Evolutionary conservation across 75 land plant species (phyloP).

Genomic region (Pinus taeda): DNA sequence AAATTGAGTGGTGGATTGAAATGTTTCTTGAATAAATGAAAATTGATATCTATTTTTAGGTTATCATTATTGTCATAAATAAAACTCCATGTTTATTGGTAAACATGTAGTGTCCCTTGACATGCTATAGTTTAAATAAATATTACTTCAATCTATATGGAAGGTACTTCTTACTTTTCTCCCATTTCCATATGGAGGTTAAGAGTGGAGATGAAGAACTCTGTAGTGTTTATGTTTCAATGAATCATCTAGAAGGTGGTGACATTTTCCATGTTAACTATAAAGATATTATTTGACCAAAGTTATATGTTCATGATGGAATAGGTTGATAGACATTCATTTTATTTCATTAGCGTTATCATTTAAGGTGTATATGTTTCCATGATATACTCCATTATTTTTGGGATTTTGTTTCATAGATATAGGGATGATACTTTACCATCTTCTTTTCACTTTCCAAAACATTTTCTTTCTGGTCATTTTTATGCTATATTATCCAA

Average conservation of each 20-base stretch:
- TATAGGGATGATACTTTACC: not conserved
- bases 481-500: no score
- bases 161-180: not conserved
- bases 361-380: not conserved
- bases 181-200: constrained; percentile 25
- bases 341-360: not conserved
- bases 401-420: not conserved
- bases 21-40: no score
- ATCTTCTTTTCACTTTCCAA: no score
- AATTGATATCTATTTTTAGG: no score
- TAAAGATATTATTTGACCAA: constrained; percentile 74
- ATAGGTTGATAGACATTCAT: constrained; percentile 47
- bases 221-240: constrained; percentile 86
- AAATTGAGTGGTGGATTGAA: no score
- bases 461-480: no score
- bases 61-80: no score
- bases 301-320: constrained; percentile 79
- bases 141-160: not conserved
- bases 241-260: constrained; percentile 84
- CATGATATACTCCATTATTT: not conserved
- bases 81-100: not conserved
- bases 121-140: not conserved
- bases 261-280: constrained; percentile 75
- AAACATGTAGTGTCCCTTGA: not conserved
- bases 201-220: constrained; percentile 81